Conservation (phyloP, 2,329 filamentous ascomycete genomes). For the Cladophialophora exuberans region DNA sequence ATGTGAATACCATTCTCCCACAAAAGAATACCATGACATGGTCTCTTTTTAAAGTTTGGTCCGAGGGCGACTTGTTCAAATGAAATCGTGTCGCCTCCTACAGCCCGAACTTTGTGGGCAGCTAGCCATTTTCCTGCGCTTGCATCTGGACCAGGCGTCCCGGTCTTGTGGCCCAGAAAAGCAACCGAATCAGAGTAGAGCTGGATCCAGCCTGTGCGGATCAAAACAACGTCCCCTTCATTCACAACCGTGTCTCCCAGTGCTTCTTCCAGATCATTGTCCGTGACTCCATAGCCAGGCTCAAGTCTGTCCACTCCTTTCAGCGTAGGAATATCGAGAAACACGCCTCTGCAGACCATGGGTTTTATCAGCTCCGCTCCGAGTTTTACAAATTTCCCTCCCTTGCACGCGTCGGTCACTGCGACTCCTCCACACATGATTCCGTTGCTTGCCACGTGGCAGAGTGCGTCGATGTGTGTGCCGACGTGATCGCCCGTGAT, state of each 20-base stretch:
- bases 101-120: slow-evolving; percentile 21
- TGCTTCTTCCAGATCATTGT: slow-evolving; percentile 5
- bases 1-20: slow-evolving; percentile 27
- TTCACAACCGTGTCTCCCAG: slow-evolving; percentile 12
- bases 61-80: slow-evolving; percentile 27
- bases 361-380: slow-evolving; percentile 8
- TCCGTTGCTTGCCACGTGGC: slow-evolving; percentile 13
- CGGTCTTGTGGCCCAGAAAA: slow-evolving; percentile 12
- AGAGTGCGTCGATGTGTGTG: slow-evolving; percentile 16
- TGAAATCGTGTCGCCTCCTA: slow-evolving; percentile 27
- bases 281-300: slow-evolving; percentile 14
- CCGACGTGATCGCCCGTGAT: slow-evolving; percentile 19
- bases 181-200: slow-evolving; percentile 1
- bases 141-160: slow-evolving; percentile 21
- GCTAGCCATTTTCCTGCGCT: slow-evolving; percentile 26
- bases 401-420: not conserved
- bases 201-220: slow-evolving; percentile 16
- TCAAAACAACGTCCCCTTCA: slow-evolving; percentile 10
- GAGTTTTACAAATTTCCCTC: slow-evolving; percentile 1
- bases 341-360: slow-evolving; percentile 16
- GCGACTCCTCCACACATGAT: slow-evolving; percentile 11
- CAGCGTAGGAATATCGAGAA: slow-evolving; percentile 15
- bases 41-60: slow-evolving; percentile 15
- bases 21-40: slow-evolving; percentile 23
- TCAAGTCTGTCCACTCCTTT: slow-evolving; percentile 11